A percentile compares a stretch with the other conserved stretches of the same genome.
phyloP scores from a whole-genome alignment of 768 basidiomycete genomes.

The Pleurotus citrinopileatus region DNA sequence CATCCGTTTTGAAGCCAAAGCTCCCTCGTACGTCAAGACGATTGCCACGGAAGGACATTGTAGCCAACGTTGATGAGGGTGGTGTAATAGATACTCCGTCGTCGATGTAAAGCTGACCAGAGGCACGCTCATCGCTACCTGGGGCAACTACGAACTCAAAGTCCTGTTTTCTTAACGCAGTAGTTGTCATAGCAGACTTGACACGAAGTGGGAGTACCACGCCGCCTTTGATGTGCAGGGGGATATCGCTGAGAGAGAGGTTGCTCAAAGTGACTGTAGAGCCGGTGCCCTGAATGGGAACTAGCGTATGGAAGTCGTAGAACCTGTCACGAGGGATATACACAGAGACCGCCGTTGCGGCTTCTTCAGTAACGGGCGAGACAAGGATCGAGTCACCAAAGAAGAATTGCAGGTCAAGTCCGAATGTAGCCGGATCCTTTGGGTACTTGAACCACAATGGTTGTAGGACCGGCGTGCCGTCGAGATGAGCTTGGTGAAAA shows the following conservation, averaged over 20 bases:
- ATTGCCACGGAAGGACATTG: constrained; percentile 28
- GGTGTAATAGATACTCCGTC: constrained; percentile 54
- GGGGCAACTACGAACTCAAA: constrained; percentile 68
- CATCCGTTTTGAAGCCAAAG: constrained; percentile 35
- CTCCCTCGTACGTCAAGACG: constrained; percentile 31
- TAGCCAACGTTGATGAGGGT: constrained; percentile 27
- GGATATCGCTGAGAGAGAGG: constrained; percentile 56
- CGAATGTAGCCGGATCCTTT: constrained; percentile 53
- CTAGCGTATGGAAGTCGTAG: constrained; percentile 58
- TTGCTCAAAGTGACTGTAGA: constrained; percentile 39
- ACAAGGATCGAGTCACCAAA: constrained; percentile 66
- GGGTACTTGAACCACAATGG: constrained; percentile 71
- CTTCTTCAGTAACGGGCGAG: constrained; percentile 63
- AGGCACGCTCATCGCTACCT: constrained; percentile 43
- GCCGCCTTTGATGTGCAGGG: constrained; percentile 61
- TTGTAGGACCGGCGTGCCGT: constrained; percentile 65
- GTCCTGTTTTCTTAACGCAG: constrained; percentile 46
- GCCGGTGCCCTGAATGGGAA: constrained; percentile 47
- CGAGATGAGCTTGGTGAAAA: constrained; percentile 53
- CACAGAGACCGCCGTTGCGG: constrained; percentile 52
- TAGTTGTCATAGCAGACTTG: constrained; percentile 58
- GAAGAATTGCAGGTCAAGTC: constrained; percentile 68
- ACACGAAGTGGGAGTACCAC: constrained; percentile 55
- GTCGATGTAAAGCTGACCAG: constrained; percentile 57
- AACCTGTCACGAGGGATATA: constrained; percentile 66